A percentile compares a stretch with the other conserved stretches of the same genome.
Evolutionary conservation across 257 asterid genomes (phyloP).

Genomic region (Ballota nigra): DNA sequence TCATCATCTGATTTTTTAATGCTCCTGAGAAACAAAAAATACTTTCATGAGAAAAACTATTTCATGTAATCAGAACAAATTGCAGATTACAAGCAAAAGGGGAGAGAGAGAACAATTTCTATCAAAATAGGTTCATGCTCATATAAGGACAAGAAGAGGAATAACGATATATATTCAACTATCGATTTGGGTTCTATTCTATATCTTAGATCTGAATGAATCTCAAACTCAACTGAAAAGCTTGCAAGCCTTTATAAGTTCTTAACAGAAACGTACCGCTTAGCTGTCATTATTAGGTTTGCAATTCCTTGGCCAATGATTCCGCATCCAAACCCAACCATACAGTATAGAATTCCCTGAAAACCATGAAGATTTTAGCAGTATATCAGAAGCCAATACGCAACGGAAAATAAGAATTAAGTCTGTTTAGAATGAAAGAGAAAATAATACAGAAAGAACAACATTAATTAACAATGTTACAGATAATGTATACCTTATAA

Average conservation of each 20-base stretch:
- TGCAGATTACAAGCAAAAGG: not conserved
- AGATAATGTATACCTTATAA: slow-evolving; percentile 55
- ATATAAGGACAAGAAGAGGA: not conserved
- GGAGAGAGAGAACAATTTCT: not conserved
- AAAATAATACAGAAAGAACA: not conserved
- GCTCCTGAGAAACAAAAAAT: slow-evolving; percentile 50
- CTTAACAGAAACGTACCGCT: slow-evolving; percentile 52
- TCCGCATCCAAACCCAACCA: slow-evolving; percentile 96
- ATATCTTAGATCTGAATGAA: not conserved
- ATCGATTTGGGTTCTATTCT: not conserved
- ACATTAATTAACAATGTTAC: not conserved
- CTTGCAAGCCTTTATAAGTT: not conserved
- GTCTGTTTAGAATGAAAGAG: not conserved
- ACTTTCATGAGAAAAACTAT: slow-evolving; percentile 9
- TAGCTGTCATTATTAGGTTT: slow-evolving; percentile 88
- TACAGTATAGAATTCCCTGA: slow-evolving; percentile 88
- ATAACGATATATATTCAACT: not conserved
- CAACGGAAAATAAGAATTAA: not conserved
- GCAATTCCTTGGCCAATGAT: slow-evolving; percentile 98
- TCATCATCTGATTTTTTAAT: slow-evolving; percentile 80
- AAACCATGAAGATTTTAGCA: slow-evolving; percentile 19
- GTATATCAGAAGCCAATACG: not conserved
- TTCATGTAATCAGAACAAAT: not conserved
- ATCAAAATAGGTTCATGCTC: not conserved
- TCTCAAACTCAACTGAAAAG: slow-evolving; percentile 16